phyloP scores from a whole-genome alignment of 2,329 filamentous ascomycete species.

The Remersonia thermophila region DNA sequence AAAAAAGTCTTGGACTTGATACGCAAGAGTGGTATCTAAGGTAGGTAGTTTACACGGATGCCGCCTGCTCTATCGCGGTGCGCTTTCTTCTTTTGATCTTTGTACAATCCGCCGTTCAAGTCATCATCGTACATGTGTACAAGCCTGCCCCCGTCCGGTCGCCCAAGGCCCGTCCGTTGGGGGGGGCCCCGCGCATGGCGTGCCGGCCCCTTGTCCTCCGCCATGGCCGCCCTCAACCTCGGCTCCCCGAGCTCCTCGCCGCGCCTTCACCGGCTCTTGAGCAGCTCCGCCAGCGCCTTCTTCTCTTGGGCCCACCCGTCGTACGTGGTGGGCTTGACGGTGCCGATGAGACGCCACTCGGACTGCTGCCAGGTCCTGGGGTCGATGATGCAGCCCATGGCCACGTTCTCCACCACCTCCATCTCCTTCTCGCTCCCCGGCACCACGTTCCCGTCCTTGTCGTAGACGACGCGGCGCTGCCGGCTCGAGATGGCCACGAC shows the following conservation, averaged over 20 bases:
- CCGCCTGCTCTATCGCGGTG: too few species aligned
- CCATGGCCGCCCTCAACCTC: not conserved
- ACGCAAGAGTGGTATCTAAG: too few species aligned
- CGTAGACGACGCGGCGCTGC: conserved; percentile 39
- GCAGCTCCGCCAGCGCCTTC: conserved; percentile 21
- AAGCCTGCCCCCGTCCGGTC: too few species aligned
- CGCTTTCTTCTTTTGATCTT: too few species aligned
- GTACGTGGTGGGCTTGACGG: conserved; percentile 40
- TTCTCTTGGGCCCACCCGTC: conserved; percentile 28
- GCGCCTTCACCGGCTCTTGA: conserved; percentile 4
- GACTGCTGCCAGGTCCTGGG: conserved; percentile 33
- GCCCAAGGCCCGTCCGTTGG: too few species aligned
- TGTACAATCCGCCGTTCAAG: too few species aligned
- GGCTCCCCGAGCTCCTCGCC: too few species aligned
- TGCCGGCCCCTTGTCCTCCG: too few species aligned
- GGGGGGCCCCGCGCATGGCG: too few species aligned
- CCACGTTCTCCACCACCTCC: conserved; percentile 51
- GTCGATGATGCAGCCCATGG: conserved; percentile 40
- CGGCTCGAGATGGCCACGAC: conserved; percentile 47
- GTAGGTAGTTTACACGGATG: too few species aligned
- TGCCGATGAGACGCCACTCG: conserved; percentile 56
- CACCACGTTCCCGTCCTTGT: conserved; percentile 24
- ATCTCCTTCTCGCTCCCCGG: conserved; percentile 37
- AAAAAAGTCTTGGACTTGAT: too few species aligned
- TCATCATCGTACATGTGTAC: too few species aligned